Base-by-base conservation (phyloP, 495 filamentous ascomycete genomes). In the Aspergillus conjunctus region DNA sequence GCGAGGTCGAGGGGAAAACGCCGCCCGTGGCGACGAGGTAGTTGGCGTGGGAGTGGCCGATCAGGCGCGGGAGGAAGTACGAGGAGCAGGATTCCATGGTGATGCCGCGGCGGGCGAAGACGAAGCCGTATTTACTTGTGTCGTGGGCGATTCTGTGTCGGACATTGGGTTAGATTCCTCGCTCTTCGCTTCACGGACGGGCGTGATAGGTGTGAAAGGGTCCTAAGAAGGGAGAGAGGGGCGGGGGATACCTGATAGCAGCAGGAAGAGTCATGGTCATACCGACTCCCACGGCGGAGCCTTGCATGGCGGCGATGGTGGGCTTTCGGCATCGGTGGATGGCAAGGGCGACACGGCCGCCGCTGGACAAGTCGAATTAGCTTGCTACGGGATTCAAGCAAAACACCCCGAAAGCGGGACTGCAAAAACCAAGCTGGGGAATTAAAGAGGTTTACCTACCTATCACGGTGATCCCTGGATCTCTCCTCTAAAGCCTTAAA, bases 191-290 rank as follows among this genome's bases (percentile, higher is more conserved):
- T n/a, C n/a, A n/a, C n/a, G n/a, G n/a, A n/a, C n/a, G n/a, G n/a
- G n/a, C n/a, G n/a, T n/a, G n/a, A n/a, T n/a, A n/a, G n/a, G n/a
- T n/a, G n/a, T n/a, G n/a, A n/a, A n/a, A n/a, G n/a, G n/a, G n/a
- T n/a, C 2, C 17, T 17, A 43, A 43, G 37, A 41, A 7, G 17
- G 17, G 17, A 17, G 9, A 43, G 17, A 43, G 39, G 39, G 17
- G 12, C 6, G 39, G 39, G 9, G 26, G 26, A 48, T 49, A 77
- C 75, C 75, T 74, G 51, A 89, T 83, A 39, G 74, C 78, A 58
- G 81, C 80, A 1, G 86, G 85, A 11, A 89, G 79, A 14, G 82
- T 83, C 85, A 88, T 87, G 11, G 86, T 89, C 68, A 88, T 87
- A 6, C 87, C 86, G 8, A 88, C 79, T 9, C 86, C 87, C 9